phyloP scores from a whole-genome alignment of 495 filamentous ascomycete genomes.

The Mytilinidion resinicola region DNA sequence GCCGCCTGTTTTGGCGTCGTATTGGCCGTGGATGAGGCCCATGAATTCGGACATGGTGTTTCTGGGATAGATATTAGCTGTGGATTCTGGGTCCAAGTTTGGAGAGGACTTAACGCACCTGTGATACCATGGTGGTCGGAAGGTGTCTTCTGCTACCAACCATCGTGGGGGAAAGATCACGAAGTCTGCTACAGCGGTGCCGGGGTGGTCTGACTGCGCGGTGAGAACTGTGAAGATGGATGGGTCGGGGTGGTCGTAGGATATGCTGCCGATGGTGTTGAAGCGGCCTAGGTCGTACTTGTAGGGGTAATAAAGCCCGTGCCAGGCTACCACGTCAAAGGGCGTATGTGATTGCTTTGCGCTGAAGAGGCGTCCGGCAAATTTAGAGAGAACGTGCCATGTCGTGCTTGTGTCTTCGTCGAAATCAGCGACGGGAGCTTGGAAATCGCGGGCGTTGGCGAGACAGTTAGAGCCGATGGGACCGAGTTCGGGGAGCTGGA shows the following conservation, averaged over 20 bases:
- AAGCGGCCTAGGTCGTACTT: slow-evolving; percentile 83
- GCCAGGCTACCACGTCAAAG: slow-evolving; percentile 82
- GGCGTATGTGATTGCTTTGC: slow-evolving; percentile 68
- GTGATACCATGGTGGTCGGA: slow-evolving; percentile 79
- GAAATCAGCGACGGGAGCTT: slow-evolving; percentile 72
- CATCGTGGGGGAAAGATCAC: slow-evolving; percentile 80
- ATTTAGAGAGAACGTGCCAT: slow-evolving; percentile 67
- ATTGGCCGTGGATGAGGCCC: slow-evolving; percentile 66
- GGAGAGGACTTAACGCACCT: neutral
- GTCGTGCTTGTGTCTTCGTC: slow-evolving; percentile 49
- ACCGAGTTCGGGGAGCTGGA: slow-evolving; percentile 76
- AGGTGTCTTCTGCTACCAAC: slow-evolving; percentile 71
- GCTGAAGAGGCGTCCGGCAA: slow-evolving; percentile 69
- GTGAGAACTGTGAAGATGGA: slow-evolving; percentile 78
- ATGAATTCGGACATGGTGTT: slow-evolving; percentile 84
- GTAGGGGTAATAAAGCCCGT: slow-evolving; percentile 73
- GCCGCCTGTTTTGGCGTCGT: slow-evolving; percentile 59
- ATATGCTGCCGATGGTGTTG: slow-evolving; percentile 67
- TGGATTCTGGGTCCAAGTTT: too few species aligned
- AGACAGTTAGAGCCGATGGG: slow-evolving; percentile 85
- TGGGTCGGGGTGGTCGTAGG: slow-evolving; percentile 76
- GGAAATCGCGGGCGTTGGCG: slow-evolving; percentile 84
- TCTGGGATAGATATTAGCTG: slow-evolving; percentile 32
- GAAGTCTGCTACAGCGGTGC: slow-evolving; percentile 74
- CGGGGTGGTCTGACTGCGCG: slow-evolving; percentile 56